phyloP scores from a whole-genome alignment of 108 stramenopile genomes.

The Phaeodactylum tricornutum region DNA sequence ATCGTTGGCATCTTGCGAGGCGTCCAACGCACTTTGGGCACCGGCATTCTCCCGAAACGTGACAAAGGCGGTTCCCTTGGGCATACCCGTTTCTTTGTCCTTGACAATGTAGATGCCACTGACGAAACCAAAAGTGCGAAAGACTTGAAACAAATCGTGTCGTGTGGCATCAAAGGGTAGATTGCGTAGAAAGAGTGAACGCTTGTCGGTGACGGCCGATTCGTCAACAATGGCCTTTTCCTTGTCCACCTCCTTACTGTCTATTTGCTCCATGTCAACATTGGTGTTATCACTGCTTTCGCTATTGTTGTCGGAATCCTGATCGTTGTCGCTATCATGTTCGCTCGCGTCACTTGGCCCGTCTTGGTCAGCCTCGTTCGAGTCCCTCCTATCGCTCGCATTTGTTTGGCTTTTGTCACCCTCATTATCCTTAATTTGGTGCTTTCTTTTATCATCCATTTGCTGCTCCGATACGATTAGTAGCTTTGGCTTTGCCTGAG shows the following conservation, averaged over 20 bases:
- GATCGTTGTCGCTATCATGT: constrained; percentile 10
- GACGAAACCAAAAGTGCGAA: constrained; percentile 76
- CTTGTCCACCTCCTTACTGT: constrained; percentile 1
- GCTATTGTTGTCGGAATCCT: constrained; percentile 4
- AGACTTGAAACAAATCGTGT: constrained; percentile 72
- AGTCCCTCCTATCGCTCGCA: constrained; percentile 11
- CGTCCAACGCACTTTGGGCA: constrained; percentile 9
- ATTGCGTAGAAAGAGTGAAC: constrained; percentile 85
- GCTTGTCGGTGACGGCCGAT: constrained; percentile 18
- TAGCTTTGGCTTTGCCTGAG: neutral
- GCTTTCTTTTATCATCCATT: constrained; percentile 2
- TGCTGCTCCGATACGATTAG: too few species aligned
- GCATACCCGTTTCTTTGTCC: constrained; percentile 67
- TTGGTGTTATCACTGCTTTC: constrained; percentile 1
- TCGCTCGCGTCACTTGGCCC: constrained; percentile 11
- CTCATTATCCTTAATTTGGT: constrained; percentile 11
- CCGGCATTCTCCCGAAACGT: constrained; percentile 30
- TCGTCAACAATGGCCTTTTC: constrained; percentile 9
- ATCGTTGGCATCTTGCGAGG: constrained; percentile 2
- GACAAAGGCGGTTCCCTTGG: constrained; percentile 87
- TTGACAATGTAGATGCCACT: constrained; percentile 82
- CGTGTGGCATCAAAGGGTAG: constrained; percentile 91
- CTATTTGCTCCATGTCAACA: constrained; percentile 1
- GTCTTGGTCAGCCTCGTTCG: constrained; percentile 21
- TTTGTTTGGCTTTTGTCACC: constrained; percentile 6